Conservation (phyloP, 805 yeast species). For the Saccharomycopsis schoenii region DNA sequence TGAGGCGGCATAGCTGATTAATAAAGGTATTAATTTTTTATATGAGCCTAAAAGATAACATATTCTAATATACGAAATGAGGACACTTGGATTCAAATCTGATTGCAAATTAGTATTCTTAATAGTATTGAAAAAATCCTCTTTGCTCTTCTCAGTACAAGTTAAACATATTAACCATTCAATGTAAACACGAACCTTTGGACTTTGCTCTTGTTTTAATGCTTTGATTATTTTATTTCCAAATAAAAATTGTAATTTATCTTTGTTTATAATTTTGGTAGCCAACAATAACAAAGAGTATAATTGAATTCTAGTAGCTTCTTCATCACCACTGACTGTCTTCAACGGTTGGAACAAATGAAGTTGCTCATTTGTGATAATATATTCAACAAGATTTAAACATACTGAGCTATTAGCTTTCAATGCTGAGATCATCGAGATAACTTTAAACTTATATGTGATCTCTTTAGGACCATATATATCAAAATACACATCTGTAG, state of each 20-base stretch:
- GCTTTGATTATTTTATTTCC: constrained; percentile 24
- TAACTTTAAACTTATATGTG: constrained; percentile 39
- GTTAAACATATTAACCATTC: constrained; percentile 66
- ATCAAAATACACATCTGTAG: constrained; percentile 32
- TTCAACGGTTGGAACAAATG: constrained; percentile 40
- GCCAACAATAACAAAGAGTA: constrained; percentile 41
- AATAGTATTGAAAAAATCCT: constrained; percentile 17
- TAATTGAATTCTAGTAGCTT: constrained; percentile 49
- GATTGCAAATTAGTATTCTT: constrained; percentile 23
- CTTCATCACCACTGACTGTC: constrained; percentile 62
- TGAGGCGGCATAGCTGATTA: constrained; percentile 69
- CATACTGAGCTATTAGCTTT: neutral
- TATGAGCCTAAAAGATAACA: constrained; percentile 35
- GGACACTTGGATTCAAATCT: constrained; percentile 29
- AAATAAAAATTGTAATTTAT: constrained; percentile 23
- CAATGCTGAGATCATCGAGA: constrained; percentile 33
- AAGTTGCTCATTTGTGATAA: constrained; percentile 22
- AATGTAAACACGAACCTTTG: constrained; percentile 59
- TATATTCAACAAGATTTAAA: constrained; percentile 28
- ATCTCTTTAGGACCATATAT: constrained; percentile 53
- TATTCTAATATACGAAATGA: constrained; percentile 59
- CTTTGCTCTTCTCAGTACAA: constrained; percentile 24
- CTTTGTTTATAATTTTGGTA: constrained; percentile 25
- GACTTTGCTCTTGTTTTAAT: constrained; percentile 62
- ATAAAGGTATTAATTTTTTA: constrained; percentile 34